Evolutionary conservation across 495 filamentous ascomycete species (phyloP).

Genomic region (Neurospora sublineolata): DNA sequence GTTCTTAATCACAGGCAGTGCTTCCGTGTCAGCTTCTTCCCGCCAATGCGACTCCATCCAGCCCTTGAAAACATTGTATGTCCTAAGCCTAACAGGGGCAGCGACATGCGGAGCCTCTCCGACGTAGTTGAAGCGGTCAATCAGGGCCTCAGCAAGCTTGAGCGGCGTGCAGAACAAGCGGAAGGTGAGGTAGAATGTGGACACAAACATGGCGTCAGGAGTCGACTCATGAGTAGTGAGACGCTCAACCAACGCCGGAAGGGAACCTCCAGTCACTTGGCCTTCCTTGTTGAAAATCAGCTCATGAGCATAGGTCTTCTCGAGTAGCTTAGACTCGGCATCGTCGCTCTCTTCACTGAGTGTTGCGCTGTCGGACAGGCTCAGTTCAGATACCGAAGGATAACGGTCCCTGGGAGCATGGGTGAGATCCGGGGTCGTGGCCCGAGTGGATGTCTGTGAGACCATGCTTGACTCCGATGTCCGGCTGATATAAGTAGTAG

Average conservation of each 20-base stretch:
- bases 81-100: slow-evolving; percentile 71
- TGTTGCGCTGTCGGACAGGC: slow-evolving; percentile 45
- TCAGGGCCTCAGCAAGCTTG: slow-evolving; percentile 67
- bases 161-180: slow-evolving; percentile 80
- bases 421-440: slow-evolving; percentile 69
- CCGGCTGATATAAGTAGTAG: slow-evolving; percentile 66
- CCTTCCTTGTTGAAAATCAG: slow-evolving; percentile 89
- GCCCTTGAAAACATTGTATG: slow-evolving; percentile 93
- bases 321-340: slow-evolving; percentile 66
- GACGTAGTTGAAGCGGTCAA: slow-evolving; percentile 87
- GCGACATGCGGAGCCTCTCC: slow-evolving; percentile 62
- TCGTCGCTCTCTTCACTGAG: slow-evolving; percentile 66
- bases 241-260: slow-evolving; percentile 84
- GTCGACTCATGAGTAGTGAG: slow-evolving; percentile 89
- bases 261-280: slow-evolving; percentile 83
- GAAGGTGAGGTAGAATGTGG: slow-evolving; percentile 95
- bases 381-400: slow-evolving; percentile 44
- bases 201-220: slow-evolving; percentile 84
- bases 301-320: slow-evolving; percentile 82
- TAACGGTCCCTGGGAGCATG: slow-evolving; percentile 29
- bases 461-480: slow-evolving; percentile 73
- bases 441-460: slow-evolving; percentile 75
- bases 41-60: slow-evolving; percentile 98
- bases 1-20: slow-evolving; percentile 58
- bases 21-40: slow-evolving; percentile 60